Evolutionary conservation across 306 rosid species (phyloP).

Genomic region (Cucumis cinereus): DNA sequence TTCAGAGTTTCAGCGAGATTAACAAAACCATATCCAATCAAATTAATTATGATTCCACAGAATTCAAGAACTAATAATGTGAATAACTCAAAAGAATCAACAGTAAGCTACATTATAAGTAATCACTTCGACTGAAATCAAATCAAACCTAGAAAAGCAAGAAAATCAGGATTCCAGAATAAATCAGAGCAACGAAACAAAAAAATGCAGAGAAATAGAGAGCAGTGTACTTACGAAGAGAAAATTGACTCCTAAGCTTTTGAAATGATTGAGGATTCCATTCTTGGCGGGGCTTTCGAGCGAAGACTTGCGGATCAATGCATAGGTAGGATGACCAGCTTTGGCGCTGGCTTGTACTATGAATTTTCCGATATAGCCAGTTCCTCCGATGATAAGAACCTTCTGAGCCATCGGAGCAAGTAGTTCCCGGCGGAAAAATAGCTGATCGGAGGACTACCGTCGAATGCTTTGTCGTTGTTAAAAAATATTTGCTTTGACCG

Average conservation of each 20-base stretch:
- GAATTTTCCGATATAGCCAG: slow-evolving; percentile 24
- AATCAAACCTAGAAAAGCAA: not conserved
- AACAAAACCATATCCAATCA: not conserved
- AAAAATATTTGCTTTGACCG: not conserved
- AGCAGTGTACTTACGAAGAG: not conserved
- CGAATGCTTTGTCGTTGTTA: not conserved
- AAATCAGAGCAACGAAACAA: not conserved
- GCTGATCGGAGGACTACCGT: not conserved
- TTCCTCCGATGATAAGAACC: slow-evolving; percentile 26
- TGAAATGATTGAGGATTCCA: slow-evolving; percentile 14
- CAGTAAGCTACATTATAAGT: not conserved
- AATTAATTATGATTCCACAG: not conserved
- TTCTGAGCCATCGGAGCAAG: slow-evolving; percentile 10
- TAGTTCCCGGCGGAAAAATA: not conserved
- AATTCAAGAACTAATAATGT: not conserved
- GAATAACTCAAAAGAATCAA: not conserved
- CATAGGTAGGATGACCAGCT: slow-evolving; percentile 23
- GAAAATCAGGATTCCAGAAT: not conserved
- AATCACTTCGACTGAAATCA: not conserved
- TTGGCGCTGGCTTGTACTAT: slow-evolving; percentile 27
- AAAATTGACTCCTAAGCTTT: slow-evolving; percentile 12
- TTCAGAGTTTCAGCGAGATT: not conserved
- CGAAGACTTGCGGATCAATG: slow-evolving; percentile 18
- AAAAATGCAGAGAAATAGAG: not conserved
- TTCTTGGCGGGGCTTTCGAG: slow-evolving; percentile 16